Evolutionary conservation across 2,329 filamentous ascomycete species (phyloP), one percentile per base, ranked within the genome.

Genomic region (Clonostachys sp.): DNA sequence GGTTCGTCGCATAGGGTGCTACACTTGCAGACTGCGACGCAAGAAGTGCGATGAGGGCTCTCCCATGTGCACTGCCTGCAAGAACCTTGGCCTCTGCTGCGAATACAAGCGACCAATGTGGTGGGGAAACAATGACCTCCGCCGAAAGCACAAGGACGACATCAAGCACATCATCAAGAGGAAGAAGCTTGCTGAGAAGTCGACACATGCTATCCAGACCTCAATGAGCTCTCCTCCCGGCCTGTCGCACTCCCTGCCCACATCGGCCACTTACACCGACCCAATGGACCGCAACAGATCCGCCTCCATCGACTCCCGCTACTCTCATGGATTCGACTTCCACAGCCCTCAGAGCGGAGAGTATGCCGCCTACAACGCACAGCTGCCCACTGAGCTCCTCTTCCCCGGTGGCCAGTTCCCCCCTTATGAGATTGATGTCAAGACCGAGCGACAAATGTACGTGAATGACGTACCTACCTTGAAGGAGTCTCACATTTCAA

Each of bases 131-230:
- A 87, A 88, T 61, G 91, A 96, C 53, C 83, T 87, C 61, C 80
- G 94, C 57, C 83, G 86, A 58, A 74, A 84, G 48, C 90, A 96
- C 66, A 99, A 97, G 73, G 94, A 97, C 64, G 75, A 86, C 57
- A 95, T 99, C 78, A 99, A 99, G 79, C 86, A 87, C 69, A 89
- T 92, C 68, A 97, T 99, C 77, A 96, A 96, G 82, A 83, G 86
- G 64, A 97, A 94, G 64, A 97, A 97, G 80, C 78, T 95, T 56
- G 84, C 85, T 24, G 92, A 96, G 71, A 96, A 96, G 81, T 77
- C 42, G 16, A 44, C 81, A 45, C 70, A 76, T 59, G 72, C 72
- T 41, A 74, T 81, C 48, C 73, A 77, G 53, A 76, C 75, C 46
- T 73, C 78, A 39, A 71, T 80, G 56, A 74, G 80, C 66, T 88